Evolutionary conservation across 768 basidiomycete genomes (phyloP).

Genomic region (Pleurotus tuoliensis): DNA sequence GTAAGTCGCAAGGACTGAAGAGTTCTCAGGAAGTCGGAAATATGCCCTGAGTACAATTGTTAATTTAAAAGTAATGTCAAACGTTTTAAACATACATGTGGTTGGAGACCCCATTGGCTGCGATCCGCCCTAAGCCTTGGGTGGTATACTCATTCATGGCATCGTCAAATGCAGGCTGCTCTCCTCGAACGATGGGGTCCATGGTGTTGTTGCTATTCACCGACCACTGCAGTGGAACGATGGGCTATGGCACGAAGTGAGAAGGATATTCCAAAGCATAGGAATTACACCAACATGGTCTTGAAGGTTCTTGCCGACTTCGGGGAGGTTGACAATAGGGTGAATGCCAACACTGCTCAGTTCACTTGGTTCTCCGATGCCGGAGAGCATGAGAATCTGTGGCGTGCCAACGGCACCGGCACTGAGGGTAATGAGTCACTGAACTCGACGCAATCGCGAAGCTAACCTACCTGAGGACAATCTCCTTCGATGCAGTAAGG

Average conservation of each 20-base stretch:
- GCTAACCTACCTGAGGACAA: conserved; percentile 14
- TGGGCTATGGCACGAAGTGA: conserved; percentile 17
- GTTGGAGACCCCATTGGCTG: conserved; percentile 4
- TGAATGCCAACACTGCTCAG: conserved; percentile 12
- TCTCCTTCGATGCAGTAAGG: conserved; percentile 16
- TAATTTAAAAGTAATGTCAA: neutral
- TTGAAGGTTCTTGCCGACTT: conserved; percentile 23
- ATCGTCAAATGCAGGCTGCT: conserved; percentile 11
- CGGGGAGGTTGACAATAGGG: conserved; percentile 15
- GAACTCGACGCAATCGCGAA: too few species aligned
- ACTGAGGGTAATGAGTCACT: neutral
- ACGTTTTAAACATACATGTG: conserved; percentile 12
- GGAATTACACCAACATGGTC: conserved; percentile 16
- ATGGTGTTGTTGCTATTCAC: conserved; percentile 14
- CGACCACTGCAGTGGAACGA: neutral
- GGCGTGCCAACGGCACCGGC: conserved; percentile 26
- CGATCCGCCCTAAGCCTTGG: conserved; percentile 16
- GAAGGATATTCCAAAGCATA: conserved; percentile 9
- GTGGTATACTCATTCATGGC: conserved; percentile 15
- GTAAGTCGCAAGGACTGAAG: conserved; percentile 23
- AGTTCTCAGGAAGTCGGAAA: conserved; percentile 21
- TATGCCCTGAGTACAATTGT: conserved; percentile 10
- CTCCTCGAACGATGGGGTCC: conserved; percentile 11
- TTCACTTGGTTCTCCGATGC: conserved; percentile 17
- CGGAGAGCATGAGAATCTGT: conserved; percentile 20